phyloP scores from a whole-genome alignment of 805 yeast genomes.

The Wickerhamiella dianesei region DNA sequence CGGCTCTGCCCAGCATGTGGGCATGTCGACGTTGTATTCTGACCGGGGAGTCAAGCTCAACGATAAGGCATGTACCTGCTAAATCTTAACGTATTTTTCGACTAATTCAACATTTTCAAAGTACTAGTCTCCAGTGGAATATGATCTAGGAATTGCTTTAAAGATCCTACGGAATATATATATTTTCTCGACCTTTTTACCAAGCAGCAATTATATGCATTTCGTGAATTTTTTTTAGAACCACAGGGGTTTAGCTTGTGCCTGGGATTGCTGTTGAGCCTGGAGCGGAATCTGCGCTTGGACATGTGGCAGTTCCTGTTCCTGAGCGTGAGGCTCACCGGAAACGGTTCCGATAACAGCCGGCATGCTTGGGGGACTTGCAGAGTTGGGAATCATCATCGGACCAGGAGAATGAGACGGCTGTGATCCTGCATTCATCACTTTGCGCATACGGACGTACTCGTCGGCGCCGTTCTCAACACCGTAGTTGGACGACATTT shows the following conservation, averaged over 20 bases:
- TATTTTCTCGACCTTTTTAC: neutral
- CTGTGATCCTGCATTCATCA: neutral
- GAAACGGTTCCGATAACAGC: neutral
- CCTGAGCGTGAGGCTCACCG: neutral
- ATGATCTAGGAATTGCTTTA: neutral
- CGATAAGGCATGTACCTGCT: slow-evolving; percentile 5
- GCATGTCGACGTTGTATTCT: slow-evolving; percentile 46
- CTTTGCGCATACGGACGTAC: neutral
- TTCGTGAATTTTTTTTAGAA: neutral
- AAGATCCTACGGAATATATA: neutral
- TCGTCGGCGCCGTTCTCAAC: neutral
- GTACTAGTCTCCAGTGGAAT: too few relatives aligned
- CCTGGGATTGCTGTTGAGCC: neutral
- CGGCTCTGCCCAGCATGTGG: slow-evolving; percentile 41
- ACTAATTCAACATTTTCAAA: too few relatives aligned
- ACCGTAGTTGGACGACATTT: neutral
- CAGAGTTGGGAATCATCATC: neutral
- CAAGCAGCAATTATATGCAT: neutral
- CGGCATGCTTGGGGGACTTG: neutral
- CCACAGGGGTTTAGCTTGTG: neutral
- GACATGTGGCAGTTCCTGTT: neutral
- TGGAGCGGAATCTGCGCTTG: neutral
- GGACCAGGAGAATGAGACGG: neutral
- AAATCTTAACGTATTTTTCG: neutral
- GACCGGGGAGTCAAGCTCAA: slow-evolving; percentile 36